Conservation (phyloP, 1,139 yeast species). For the Candida tropicalis region DNA sequence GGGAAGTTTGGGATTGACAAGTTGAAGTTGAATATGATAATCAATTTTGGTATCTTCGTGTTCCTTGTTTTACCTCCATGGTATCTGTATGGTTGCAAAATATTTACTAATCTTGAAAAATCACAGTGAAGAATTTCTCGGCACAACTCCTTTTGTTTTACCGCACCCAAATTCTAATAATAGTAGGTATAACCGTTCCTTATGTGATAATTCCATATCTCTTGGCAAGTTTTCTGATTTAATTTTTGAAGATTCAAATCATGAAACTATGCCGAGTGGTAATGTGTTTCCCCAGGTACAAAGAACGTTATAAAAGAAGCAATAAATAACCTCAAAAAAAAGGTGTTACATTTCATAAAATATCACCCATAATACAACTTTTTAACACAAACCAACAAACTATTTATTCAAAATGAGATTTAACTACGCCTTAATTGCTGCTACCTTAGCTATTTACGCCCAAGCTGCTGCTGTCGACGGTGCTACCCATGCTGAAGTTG, state of each 20-base stretch:
- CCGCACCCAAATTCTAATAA: no score
- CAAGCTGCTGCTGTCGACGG: neutral
- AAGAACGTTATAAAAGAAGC: neutral
- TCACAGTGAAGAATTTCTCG: neutral
- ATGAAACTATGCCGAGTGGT: no score
- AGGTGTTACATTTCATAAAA: neutral
- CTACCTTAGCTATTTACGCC: neutral
- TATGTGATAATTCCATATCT: neutral
- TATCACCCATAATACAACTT: neutral
- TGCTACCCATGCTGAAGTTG: neutral
- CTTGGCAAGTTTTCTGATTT: constrained; percentile 2
- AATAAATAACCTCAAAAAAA: neutral
- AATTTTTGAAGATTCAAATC: no score
- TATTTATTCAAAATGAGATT: neutral
- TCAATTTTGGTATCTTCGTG: no score
- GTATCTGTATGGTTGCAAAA: constrained; percentile 1
- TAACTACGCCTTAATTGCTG: neutral
- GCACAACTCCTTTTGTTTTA: neutral
- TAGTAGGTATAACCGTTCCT: neutral
- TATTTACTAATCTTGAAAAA: no score
- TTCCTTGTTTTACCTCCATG: no score
- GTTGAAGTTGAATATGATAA: no score
- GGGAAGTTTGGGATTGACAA: no score
- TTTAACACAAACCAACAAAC: neutral
- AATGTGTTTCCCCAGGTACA: no score